Conservation (phyloP, 305 asterid genomes). For the Fraxinus sp. region DNA sequence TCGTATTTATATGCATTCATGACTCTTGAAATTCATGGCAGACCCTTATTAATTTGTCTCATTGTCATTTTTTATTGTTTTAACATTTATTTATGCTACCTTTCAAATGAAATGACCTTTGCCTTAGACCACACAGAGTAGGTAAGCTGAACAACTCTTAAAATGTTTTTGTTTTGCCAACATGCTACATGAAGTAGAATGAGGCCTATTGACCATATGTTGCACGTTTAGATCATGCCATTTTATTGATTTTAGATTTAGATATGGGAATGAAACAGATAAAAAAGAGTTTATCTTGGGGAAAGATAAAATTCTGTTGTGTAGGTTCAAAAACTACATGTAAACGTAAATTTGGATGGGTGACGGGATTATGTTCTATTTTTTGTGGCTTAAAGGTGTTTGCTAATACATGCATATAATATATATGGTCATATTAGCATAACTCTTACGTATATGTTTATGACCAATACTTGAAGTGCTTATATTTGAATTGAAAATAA, state of each 20-base stretch:
- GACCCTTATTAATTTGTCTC: neutral
- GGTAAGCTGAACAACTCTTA: neutral
- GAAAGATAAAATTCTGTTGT: neutral
- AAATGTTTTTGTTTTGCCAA: neutral
- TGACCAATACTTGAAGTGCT: conserved; percentile 18
- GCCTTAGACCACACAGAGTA: neutral
- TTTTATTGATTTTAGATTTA: neutral
- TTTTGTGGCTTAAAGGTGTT: neutral
- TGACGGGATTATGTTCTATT: neutral
- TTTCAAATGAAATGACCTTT: neutral
- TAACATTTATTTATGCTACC: conserved; percentile 2
- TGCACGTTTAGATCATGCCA: neutral
- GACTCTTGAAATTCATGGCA: neutral
- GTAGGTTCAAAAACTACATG: neutral
- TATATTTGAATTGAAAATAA: conserved; percentile 2
- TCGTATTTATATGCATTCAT: neutral
- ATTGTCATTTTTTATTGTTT: neutral
- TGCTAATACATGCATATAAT: neutral
- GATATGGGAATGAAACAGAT: neutral
- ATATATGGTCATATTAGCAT: neutral
- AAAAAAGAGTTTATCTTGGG: neutral
- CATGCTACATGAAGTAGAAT: neutral
- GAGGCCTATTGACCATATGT: neutral
- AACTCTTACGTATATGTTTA: neutral
- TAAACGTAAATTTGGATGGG: neutral